phyloP scores from a whole-genome alignment of 345 rosid species.

The Syzygium aqueum region DNA sequence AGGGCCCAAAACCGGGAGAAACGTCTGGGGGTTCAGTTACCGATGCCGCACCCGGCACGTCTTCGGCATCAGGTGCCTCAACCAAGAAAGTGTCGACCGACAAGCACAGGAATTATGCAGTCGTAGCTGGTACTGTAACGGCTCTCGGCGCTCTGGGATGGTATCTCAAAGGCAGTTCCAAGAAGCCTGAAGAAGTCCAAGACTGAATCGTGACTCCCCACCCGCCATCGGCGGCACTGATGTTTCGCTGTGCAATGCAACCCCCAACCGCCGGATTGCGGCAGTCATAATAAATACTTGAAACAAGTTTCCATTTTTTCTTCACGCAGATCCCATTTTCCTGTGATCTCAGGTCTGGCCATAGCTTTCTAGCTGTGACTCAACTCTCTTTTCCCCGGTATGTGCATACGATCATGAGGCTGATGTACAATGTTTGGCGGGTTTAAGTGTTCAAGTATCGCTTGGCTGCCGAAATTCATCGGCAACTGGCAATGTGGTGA shows the following conservation, averaged over 20 bases:
- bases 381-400: background rate
- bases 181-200: conserved; percentile 56
- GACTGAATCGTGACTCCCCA: conserved; percentile 25
- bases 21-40: conserved; percentile 25
- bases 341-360: background rate
- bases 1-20: conserved; percentile 78
- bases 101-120: conserved; percentile 71
- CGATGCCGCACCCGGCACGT: conserved; percentile 31
- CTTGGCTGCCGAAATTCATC: background rate
- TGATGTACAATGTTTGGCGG: background rate
- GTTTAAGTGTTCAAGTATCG: background rate
- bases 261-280: background rate
- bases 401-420: background rate
- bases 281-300: background rate
- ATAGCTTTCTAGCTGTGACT: background rate
- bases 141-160: conserved; percentile 67
- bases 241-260: background rate
- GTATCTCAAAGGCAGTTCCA: conserved; percentile 67
- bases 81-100: conserved; percentile 61
- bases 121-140: conserved; percentile 65
- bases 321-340: background rate
- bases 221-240: background rate
- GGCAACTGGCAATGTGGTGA: background rate
- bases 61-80: conserved; percentile 40
- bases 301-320: background rate